A percentile compares a stretch with the other conserved stretches of the same genome.
These are phyloP conservation scores for Sanghuangporus weigelae DNA, from an alignment of 1,284 basidiomycete species.

Conservation along the genomic window DNA sequence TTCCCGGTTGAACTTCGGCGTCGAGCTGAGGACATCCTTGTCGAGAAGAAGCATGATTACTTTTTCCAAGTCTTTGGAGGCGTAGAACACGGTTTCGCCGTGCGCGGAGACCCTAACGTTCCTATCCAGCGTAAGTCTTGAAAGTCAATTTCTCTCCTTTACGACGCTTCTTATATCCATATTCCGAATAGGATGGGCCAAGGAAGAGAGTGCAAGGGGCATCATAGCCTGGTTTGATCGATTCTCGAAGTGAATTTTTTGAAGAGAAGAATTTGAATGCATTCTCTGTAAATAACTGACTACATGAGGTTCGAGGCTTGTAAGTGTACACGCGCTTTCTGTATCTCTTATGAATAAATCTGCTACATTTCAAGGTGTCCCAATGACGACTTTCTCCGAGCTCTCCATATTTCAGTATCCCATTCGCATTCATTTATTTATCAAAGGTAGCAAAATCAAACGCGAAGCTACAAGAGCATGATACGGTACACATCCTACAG, in stretches of 20 bases:
- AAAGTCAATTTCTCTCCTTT: neutral
- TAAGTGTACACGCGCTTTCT: no score
- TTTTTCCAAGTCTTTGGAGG: constrained; percentile 46
- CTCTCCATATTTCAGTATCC: no score
- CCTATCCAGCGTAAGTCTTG: constrained; percentile 37
- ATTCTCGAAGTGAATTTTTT: constrained; percentile 20
- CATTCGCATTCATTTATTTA: no score
- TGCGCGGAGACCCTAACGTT: constrained; percentile 34
- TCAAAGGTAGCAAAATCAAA: no score
- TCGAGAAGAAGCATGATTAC: constrained; percentile 38
- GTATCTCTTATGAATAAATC: no score
- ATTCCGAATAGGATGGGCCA: constrained; percentile 45
- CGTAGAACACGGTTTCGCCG: constrained; percentile 41
- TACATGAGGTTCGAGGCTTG: neutral
- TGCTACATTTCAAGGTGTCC: no score
- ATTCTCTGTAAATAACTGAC: neutral
- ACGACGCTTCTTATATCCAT: neutral
- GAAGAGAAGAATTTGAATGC: neutral
- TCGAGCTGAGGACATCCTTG: constrained; percentile 41
- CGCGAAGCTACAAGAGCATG: no score
- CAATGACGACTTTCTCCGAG: no score
- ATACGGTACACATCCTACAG: no score
- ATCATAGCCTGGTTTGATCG: constrained; percentile 42
- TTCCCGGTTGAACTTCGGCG: constrained; percentile 40
- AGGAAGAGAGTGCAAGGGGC: constrained; percentile 48